These are phyloP conservation scores for Closterium sp. DNA, from an alignment of 139 green algal genomes.

Conservation along the genomic window DNA sequence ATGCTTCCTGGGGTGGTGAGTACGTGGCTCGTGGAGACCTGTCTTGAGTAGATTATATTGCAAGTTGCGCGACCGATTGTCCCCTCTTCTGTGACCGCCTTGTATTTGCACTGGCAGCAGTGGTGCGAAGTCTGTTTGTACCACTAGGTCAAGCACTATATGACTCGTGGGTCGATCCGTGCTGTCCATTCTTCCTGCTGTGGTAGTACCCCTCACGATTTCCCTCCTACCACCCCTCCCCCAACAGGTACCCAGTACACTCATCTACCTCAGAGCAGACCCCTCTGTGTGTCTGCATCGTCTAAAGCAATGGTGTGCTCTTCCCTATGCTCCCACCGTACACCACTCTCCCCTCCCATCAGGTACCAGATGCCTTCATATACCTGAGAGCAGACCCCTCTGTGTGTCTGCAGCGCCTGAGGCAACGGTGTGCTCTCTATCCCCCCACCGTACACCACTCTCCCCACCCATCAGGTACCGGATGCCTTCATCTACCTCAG, in stretches of 20 bases:
- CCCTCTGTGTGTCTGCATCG: not conserved
- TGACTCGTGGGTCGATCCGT: not conserved
- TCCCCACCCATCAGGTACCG: not conserved
- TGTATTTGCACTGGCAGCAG: not conserved
- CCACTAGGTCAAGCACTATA: not conserved
- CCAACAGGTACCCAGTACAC: not conserved
- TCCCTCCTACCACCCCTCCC: too few relatives aligned
- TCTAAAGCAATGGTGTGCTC: not conserved
- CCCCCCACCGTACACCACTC: too few relatives aligned
- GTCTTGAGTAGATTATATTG: too few relatives aligned
- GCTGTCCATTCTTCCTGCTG: not conserved
- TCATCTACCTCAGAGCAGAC: not conserved
- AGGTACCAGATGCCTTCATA: not conserved
- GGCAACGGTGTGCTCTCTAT: not conserved
- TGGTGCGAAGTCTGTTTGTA: not conserved
- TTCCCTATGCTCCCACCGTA: not conserved
- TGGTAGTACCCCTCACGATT: too few relatives aligned
- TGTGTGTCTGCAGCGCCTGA: not conserved
- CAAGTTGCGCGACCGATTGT: too few relatives aligned
- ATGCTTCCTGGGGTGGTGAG: too few relatives aligned
- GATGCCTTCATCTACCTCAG: not conserved
- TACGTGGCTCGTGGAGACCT: too few relatives aligned
- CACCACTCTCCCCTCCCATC: not conserved
- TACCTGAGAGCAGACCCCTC: not conserved
- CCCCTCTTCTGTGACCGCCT: not conserved